Conservation (phyloP, 345 rosid species). For the Arabidopsis suecica region DNA sequence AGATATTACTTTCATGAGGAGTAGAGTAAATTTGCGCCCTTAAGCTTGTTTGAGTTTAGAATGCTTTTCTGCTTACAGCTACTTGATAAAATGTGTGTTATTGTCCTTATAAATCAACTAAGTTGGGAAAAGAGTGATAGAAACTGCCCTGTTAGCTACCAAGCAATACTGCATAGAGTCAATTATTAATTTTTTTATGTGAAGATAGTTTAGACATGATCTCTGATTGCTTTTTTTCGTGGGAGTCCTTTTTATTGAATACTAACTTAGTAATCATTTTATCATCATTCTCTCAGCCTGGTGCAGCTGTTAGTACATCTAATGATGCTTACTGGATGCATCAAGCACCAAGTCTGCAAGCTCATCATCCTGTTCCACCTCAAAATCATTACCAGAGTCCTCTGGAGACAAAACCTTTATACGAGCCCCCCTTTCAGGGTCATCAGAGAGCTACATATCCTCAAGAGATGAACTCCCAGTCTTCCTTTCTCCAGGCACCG, state of each 20-base stretch:
- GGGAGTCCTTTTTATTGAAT: slow-evolving; percentile 7
- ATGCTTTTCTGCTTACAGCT: slow-evolving; percentile 1
- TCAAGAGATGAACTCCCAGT: slow-evolving; percentile 66
- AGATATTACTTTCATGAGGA: slow-evolving; percentile 29
- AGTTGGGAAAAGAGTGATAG: slow-evolving; percentile 15
- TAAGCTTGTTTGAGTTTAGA: slow-evolving; percentile 17
- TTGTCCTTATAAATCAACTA: slow-evolving; percentile 11
- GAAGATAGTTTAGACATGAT: slow-evolving; percentile 26
- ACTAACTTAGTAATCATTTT: slow-evolving; percentile 21
- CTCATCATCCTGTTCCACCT: slow-evolving; percentile 62
- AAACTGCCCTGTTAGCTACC: slow-evolving; percentile 14
- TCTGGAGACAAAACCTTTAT: slow-evolving; percentile 61
- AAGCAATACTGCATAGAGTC: slow-evolving; percentile 10
- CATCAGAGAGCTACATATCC: slow-evolving; percentile 63
- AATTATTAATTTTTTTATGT: slow-evolving; percentile 12
- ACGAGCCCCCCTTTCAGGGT: slow-evolving; percentile 68
- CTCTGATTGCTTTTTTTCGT: slow-evolving; percentile 26
- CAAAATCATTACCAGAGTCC: slow-evolving; percentile 67
- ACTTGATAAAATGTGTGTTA: neutral
- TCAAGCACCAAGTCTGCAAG: slow-evolving; percentile 60
- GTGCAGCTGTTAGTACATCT: slow-evolving; percentile 58
- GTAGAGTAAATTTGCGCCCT: slow-evolving; percentile 8
- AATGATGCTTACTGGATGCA: slow-evolving; percentile 81
- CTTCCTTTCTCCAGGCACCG: slow-evolving; percentile 48
- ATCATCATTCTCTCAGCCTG: slow-evolving; percentile 61